Evolutionary conservation across 2,329 filamentous ascomycete genomes (phyloP).

Genomic region (Trichoderma sp.): DNA sequence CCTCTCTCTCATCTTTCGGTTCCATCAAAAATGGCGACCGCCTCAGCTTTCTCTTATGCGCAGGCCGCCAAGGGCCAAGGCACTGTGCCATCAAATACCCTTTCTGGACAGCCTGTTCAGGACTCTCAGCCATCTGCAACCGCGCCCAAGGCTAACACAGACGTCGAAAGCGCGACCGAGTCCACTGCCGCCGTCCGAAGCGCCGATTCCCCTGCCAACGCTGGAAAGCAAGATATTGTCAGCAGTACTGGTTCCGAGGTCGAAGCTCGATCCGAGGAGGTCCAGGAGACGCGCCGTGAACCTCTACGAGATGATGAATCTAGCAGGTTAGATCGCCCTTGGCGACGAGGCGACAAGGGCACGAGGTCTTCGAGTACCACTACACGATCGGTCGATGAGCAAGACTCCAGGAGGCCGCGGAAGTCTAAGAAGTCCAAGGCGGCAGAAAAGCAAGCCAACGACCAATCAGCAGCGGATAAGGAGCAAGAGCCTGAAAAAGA

Average conservation of each 20-base stretch:
- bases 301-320: slow-evolving; percentile 46
- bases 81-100: slow-evolving; percentile 40
- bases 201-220: slow-evolving; percentile 33
- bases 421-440: slow-evolving; percentile 65
- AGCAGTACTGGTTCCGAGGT: slow-evolving; percentile 45
- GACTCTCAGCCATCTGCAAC: slow-evolving; percentile 38
- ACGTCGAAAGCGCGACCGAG: slow-evolving; percentile 35
- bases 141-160: slow-evolving; percentile 36
- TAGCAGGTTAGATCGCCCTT: slow-evolving; percentile 45
- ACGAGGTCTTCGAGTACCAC: slow-evolving; percentile 65
- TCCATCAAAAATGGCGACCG: slow-evolving; percentile 52
- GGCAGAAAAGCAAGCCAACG: slow-evolving; percentile 48
- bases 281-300: slow-evolving; percentile 41
- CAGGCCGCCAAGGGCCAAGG: slow-evolving; percentile 87
- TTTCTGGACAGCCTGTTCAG: slow-evolving; percentile 35
- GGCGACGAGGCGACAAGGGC: slow-evolving; percentile 51
- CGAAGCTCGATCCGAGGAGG: slow-evolving; percentile 44
- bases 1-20: background rate
- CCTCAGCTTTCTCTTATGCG: slow-evolving; percentile 84
- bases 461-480: slow-evolving; percentile 62
- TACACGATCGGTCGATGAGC: slow-evolving; percentile 69
- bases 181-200: slow-evolving; percentile 35
- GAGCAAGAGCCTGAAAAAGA: slow-evolving; percentile 52
- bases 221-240: slow-evolving; percentile 43
- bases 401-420: slow-evolving; percentile 50